phyloP scores from a whole-genome alignment of 306 rosid genomes.

The Dicorynia guianensis region DNA sequence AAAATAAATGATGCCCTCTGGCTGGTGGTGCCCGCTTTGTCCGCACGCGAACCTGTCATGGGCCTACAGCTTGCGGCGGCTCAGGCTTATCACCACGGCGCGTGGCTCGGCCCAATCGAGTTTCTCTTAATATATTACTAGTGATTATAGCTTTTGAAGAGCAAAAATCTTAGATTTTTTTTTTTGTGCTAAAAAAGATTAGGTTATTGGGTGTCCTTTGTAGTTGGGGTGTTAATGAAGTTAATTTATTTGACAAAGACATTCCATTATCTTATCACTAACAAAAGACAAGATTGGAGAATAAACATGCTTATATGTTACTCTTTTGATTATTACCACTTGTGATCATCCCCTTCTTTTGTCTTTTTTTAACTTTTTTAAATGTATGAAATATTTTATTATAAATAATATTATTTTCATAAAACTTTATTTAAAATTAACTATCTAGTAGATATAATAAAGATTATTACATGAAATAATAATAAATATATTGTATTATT shows the following conservation, averaged over 20 bases:
- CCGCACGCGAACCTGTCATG: slow-evolving; percentile 49
- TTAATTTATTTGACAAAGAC: not conserved
- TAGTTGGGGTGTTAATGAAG: slow-evolving; percentile 34
- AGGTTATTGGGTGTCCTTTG: not conserved
- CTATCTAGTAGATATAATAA: not conserved
- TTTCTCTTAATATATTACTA: not conserved
- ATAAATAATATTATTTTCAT: not conserved
- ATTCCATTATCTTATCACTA: not conserved
- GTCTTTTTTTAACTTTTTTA: slow-evolving; percentile 1
- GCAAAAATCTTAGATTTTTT: no score
- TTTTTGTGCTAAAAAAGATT: not conserved
- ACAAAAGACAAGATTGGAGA: not conserved
- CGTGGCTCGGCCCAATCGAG: slow-evolving; percentile 1
- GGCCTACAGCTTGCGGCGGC: slow-evolving; percentile 27
- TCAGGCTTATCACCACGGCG: not conserved
- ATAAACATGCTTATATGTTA: slow-evolving; percentile 25
- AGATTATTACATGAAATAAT: no score
- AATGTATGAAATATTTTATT: not conserved
- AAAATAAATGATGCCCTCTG: slow-evolving; percentile 31
- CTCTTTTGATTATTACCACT: slow-evolving; percentile 10
- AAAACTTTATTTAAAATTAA: no score
- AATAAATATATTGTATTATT: no score
- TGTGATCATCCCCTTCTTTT: slow-evolving; percentile 18
- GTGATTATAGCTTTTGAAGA: no score
- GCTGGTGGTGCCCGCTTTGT: slow-evolving; percentile 47